Conservation (phyloP, 805 yeast species). For the Jamesozyma lodderae region DNA sequence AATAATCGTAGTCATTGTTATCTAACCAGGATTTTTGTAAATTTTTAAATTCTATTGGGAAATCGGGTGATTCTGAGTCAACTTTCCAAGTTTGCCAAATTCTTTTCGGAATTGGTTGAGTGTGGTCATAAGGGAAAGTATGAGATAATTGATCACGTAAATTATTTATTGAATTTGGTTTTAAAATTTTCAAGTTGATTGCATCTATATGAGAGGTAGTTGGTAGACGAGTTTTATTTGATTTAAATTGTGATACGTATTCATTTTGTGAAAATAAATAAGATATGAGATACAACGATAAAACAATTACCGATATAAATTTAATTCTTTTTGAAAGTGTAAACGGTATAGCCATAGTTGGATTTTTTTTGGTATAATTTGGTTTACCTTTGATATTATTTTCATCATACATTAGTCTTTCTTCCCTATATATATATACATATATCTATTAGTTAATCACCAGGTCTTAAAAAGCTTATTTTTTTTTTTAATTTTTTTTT, state of each 20-base stretch:
- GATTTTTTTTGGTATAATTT: no score
- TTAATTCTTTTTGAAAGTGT: no score
- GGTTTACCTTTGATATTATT: no score
- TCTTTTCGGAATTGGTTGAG: constrained; percentile 58
- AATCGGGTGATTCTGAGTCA: constrained; percentile 43
- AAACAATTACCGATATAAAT: no score
- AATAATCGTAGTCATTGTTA: constrained; percentile 39
- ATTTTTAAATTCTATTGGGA: constrained; percentile 44
- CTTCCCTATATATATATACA: no score
- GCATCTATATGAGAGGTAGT: constrained; percentile 21
- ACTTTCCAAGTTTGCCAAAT: constrained; percentile 96
- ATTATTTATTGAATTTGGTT: constrained; percentile 10
- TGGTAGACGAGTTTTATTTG: constrained; percentile 12
- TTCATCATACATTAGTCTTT: no score
- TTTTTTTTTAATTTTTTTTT: no score
- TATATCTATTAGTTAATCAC: no score
- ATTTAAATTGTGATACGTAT: neutral
- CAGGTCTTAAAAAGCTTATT: no score
- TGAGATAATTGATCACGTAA: constrained; percentile 45
- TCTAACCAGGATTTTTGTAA: constrained; percentile 54
- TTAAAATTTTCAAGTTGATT: constrained; percentile 13
- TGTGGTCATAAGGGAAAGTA: constrained; percentile 67
- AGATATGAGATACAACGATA: no score
- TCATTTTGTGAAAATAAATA: neutral
- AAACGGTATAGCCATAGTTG: no score